phyloP scores from a whole-genome alignment of 257 asterid genomes.

The Echites panduratus region DNA sequence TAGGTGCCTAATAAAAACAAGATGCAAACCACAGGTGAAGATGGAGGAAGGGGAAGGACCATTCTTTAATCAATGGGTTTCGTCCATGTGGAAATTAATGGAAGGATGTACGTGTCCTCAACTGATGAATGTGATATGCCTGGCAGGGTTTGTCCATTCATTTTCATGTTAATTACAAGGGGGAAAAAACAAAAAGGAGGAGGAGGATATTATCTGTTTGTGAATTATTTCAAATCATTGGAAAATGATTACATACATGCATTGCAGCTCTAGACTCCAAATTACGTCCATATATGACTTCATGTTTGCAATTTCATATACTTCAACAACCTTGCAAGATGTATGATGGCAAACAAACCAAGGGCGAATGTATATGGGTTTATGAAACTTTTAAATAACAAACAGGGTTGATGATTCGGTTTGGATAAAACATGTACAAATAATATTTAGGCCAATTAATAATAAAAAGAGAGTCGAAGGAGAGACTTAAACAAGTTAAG shows the following conservation, averaged over 20 bases:
- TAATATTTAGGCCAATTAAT: no score
- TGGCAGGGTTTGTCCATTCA: background rate
- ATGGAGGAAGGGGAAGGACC: constrained; percentile 5
- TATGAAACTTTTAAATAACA: no score
- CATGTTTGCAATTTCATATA: background rate
- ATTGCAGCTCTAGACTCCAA: no score
- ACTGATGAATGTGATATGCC: constrained; percentile 9
- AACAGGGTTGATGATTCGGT: no score
- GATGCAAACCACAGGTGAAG: background rate
- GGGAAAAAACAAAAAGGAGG: background rate
- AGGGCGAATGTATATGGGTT: no score
- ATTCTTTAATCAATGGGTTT: background rate
- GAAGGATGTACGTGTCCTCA: background rate
- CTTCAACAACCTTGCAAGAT: background rate
- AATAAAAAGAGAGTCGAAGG: no score
- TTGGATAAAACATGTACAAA: no score
- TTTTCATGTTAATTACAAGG: background rate
- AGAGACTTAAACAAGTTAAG: no score
- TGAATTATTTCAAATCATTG: constrained; percentile 13
- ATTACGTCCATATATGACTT: background rate
- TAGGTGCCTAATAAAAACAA: background rate
- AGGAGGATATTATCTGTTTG: background rate
- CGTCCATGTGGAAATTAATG: constrained; percentile 9
- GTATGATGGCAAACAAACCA: background rate
- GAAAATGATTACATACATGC: background rate